phyloP scores from a whole-genome alignment of 768 basidiomycete species.

The Tephrocybe sp. region DNA sequence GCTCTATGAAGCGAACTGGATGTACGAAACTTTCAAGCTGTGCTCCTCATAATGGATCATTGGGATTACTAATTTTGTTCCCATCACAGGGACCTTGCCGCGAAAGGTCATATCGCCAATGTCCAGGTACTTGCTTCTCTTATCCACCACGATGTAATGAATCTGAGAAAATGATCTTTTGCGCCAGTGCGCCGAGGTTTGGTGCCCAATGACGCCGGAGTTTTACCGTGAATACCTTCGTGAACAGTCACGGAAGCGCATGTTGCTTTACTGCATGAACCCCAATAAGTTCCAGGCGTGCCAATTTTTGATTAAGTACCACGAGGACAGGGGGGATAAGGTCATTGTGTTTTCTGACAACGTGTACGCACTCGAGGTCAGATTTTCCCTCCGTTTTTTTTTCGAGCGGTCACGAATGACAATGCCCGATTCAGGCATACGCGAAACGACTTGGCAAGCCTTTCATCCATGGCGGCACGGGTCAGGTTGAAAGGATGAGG shows the following conservation, averaged over 20 bases:
- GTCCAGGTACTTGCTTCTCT: conserved; percentile 71
- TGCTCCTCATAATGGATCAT: conserved; percentile 11
- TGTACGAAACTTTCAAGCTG: conserved; percentile 43
- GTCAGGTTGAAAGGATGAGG: conserved; percentile 93
- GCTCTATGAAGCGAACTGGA: conserved; percentile 99
- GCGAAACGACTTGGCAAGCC: conserved; percentile 91
- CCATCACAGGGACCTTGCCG: conserved; percentile 77
- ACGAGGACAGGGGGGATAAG: conserved; percentile 97
- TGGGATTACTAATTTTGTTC: conserved; percentile 15
- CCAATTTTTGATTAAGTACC: conserved; percentile 97
- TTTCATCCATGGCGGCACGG: conserved; percentile 95
- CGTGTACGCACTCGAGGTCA: conserved; percentile 93
- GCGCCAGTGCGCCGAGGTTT: conserved; percentile 93
- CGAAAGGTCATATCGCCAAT: conserved; percentile 98
- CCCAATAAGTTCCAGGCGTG: conserved; percentile 99
- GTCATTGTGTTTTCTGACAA: conserved; percentile 99
- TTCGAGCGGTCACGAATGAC: not conserved
- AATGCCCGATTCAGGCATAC: conserved; percentile 60
- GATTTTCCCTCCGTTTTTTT: conserved; percentile 4
- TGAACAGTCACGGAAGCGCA: conserved; percentile 89
- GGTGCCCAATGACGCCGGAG: conserved; percentile 99
- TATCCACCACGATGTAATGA: not conserved
- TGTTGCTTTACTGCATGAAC: conserved; percentile 99
- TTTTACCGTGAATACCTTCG: conserved; percentile 97
- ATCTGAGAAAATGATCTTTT: conserved; percentile 8